Evolutionary conservation across 495 filamentous ascomycete species (phyloP), one percentile per base, ranked within the genome.

Genomic region (Aspergillus funiculosus): DNA sequence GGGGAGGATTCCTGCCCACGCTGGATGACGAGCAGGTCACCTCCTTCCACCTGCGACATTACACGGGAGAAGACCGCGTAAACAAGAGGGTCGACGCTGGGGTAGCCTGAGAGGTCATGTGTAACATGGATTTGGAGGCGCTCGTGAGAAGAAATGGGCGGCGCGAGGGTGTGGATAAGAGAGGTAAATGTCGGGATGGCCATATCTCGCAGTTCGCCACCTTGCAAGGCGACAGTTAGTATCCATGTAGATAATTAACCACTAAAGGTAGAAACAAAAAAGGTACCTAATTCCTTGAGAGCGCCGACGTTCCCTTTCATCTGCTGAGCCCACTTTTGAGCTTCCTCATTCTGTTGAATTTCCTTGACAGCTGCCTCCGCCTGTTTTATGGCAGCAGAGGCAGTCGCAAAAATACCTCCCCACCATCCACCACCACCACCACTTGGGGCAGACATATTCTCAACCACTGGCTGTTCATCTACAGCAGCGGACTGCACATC

Each of bases 11-110:
- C 87, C 48, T 87, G 86, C 2, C 92, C 92, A 1, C 89, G 82
- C 67, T 97, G 92, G 56, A 97, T 82, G 46, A 99, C 94, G 26
- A 97, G 72, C n/a, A 99, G 79, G 60, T 97, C 92, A 17, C 92
- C 92, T 44, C 92, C 92, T 67, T 99, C 92, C 42, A 99, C 92
- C 66, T 99, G 92, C 22, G 90, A 75, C 92, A 99, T 99, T 32
- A 99, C 91, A 39, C 89, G 83, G 43, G 86, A 89, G 72, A 99
- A 99, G 52, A 92, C 89, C 24, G 76, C 75, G 65, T 95, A 90
- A 58, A 97, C 87, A 20, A 96, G 78, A 8, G 90, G 89, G 63
- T 97, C 90, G 48, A 99, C 80, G 28, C 86, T 89, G 6, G 94
- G 92, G 64, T 99, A 99, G 42, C 86, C 87, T 37, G 88, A 80